These are phyloP conservation scores for Taphrina deformans DNA, from an alignment of 1,139 yeast species.

Conservation along the genomic window DNA sequence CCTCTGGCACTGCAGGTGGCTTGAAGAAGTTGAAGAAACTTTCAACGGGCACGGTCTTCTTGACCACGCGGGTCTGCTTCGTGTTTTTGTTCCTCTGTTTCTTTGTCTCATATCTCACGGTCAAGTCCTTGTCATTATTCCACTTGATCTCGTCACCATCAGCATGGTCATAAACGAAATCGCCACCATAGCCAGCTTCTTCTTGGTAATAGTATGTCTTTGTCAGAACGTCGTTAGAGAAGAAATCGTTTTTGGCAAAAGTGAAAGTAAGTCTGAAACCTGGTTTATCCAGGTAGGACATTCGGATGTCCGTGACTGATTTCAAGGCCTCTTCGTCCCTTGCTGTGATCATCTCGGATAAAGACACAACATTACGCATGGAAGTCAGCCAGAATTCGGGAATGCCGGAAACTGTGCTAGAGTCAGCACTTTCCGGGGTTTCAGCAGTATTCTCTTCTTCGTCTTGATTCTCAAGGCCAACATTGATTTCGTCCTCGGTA, in stretches of 20 bases:
- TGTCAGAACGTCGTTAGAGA: conserved; percentile 66
- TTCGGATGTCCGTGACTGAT: conserved; percentile 65
- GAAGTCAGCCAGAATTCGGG: conserved; percentile 98
- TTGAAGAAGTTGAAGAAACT: conserved; percentile 94
- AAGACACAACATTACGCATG: conserved; percentile 76
- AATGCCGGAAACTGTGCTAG: conserved; percentile 58
- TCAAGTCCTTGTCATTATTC: conserved; percentile 79
- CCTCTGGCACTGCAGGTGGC: conserved; percentile 80
- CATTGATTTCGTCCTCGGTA: conserved; percentile 69
- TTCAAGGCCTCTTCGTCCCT: conserved; percentile 84
- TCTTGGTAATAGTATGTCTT: conserved; percentile 94
- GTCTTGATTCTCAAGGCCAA: conserved; percentile 56
- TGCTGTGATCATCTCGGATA: conserved; percentile 83
- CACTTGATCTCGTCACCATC: conserved; percentile 87
- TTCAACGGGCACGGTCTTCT: conserved; percentile 86
- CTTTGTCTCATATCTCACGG: conserved; percentile 85
- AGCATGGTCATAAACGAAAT: conserved; percentile 94
- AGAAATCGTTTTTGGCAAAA: conserved; percentile 72
- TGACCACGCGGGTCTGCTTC: conserved; percentile 93
- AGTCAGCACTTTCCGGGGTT: conserved; percentile 43
- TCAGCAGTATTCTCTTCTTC: conserved; percentile 46
- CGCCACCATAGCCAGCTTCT: conserved; percentile 92
- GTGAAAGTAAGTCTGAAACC: conserved; percentile 87
- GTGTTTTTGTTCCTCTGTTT: conserved; percentile 98
- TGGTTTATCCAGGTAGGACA: conserved; percentile 82